Base-by-base conservation (phyloP, 2,329 filamentous ascomycete species). In the Dichotomopilus funicola region DNA sequence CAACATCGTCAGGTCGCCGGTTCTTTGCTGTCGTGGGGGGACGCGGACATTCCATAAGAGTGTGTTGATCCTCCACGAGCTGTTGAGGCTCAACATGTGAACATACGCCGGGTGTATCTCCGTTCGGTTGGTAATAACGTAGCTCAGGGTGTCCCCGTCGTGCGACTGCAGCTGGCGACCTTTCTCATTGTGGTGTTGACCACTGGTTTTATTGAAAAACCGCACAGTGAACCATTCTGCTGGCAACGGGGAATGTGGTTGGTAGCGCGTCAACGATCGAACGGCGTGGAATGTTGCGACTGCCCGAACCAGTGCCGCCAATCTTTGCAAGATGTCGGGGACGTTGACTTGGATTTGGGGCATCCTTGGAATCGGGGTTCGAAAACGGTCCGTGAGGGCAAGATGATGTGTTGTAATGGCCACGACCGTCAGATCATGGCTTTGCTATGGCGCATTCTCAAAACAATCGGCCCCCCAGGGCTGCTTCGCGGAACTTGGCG, bases 81-180 rank as follows among this genome's bases (percentile, higher is more conserved):
- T 52, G 36, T 60, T 62, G 48, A 62, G 58, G 47, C 60, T 60
- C 3, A 62, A 19, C 55, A 62, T 57, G 43, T 62, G 54, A 1
- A 60, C 58, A 27, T 54, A 44, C 3, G 51, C 54, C 1, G 58
- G 49, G n/a, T 48, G 36, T 19, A 2, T 12, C 12, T 47, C 11
- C 2, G 45, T 54, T 34, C 47, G 47, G 51, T 58, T 60, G 37
- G 55, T 46, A 8, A 62, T 33, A 1, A 50, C 35, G 47, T 58
- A 60, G 31, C 45, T 44, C 27, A 62, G 37, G 3, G 7, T 42
- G 6, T 59, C 56, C 8, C 56, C 58, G 27, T 60, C 33, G n/a
- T 13, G 33, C 9, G 53, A 19, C 13, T 56, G 19, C 27, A 58
- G 54, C 3, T 27, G 19, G 2, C 3, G 19, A 27, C 19, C 19